Percentiles rank a stretch among this genome's conserved stretches.
These are phyloP conservation scores for Russula emetica DNA, from an alignment of 768 basidiomycete species.

Conservation along the genomic window DNA sequence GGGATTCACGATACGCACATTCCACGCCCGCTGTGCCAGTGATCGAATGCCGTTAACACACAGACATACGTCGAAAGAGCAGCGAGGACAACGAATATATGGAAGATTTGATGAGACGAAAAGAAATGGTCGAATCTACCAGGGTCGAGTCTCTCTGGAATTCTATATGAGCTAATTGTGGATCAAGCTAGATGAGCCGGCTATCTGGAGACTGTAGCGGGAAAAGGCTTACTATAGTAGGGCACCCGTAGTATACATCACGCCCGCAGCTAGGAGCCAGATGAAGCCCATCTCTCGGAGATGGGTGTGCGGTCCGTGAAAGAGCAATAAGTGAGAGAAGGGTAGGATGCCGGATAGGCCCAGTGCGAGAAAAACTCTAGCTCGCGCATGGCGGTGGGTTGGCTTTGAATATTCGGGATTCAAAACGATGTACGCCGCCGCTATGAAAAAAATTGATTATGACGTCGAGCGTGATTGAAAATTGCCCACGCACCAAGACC, in stretches of 20 bases:
- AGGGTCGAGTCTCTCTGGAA: conserved; percentile 71
- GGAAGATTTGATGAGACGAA: conserved; percentile 89
- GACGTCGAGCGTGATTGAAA: background rate
- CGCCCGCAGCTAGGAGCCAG: conserved; percentile 67
- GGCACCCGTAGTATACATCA: conserved; percentile 74
- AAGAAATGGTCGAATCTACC: conserved; percentile 77
- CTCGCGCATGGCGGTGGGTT: conserved; percentile 70
- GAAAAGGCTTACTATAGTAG: conserved; percentile 68
- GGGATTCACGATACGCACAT: conserved; percentile 12
- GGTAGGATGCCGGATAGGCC: conserved; percentile 70
- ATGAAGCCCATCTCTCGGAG: conserved; percentile 61
- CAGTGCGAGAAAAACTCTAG: conserved; percentile 71
- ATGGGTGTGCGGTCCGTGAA: conserved; percentile 54
- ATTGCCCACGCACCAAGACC: conserved; percentile 51
- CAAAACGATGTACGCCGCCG: conserved; percentile 70
- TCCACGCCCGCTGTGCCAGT: conserved; percentile 43
- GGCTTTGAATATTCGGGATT: conserved; percentile 74
- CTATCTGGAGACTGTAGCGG: conserved; percentile 24
- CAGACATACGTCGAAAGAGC: conserved; percentile 61
- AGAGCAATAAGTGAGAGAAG: conserved; percentile 55
- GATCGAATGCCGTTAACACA: conserved; percentile 53
- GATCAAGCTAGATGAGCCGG: conserved; percentile 24
- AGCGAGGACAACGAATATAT: conserved; percentile 70
- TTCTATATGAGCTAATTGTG: conserved; percentile 63
- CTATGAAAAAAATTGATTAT: conserved; percentile 34